These are phyloP conservation scores for Candida krabiensis DNA, from an alignment of 805 yeast genomes.

Conservation along the genomic window DNA sequence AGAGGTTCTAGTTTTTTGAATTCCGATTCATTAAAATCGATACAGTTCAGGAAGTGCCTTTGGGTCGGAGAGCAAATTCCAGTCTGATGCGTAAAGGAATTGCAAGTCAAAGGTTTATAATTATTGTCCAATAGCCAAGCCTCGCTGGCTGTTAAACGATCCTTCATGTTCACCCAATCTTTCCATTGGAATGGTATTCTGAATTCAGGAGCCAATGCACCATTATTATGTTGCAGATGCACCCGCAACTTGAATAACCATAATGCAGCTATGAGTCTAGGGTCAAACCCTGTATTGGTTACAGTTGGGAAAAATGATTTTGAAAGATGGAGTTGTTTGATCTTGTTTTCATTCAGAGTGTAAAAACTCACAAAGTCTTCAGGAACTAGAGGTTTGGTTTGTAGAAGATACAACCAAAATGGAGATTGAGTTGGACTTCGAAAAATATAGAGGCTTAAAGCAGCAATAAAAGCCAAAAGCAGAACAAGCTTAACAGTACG, in stretches of 20 bases:
- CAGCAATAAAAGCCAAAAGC: no score
- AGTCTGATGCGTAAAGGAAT: conserved; percentile 20
- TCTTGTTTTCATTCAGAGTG: conserved; percentile 3
- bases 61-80: conserved; percentile 8
- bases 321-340: conserved; percentile 4
- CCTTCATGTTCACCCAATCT: conserved; percentile 31
- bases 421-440: background rate
- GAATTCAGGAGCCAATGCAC: conserved; percentile 11
- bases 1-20: conserved; percentile 14
- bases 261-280: conserved; percentile 19
- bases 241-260: conserved; percentile 15
- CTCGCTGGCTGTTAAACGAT: conserved; percentile 22
- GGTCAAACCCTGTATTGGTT: conserved; percentile 16
- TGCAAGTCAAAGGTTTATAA: conserved; percentile 13
- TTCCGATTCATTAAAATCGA: conserved; percentile 12
- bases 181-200: conserved; percentile 30
- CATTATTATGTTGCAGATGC: conserved; percentile 9
- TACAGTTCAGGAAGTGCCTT: conserved; percentile 3
- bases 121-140: conserved; percentile 12
- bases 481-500: no score
- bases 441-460: background rate
- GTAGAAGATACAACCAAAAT: conserved; percentile 4
- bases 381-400: background rate
- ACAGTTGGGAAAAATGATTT: conserved; percentile 11
- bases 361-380: conserved; percentile 7